Base-by-base conservation (phyloP, 2,329 filamentous ascomycete species). In the Fusarium sp. region DNA sequence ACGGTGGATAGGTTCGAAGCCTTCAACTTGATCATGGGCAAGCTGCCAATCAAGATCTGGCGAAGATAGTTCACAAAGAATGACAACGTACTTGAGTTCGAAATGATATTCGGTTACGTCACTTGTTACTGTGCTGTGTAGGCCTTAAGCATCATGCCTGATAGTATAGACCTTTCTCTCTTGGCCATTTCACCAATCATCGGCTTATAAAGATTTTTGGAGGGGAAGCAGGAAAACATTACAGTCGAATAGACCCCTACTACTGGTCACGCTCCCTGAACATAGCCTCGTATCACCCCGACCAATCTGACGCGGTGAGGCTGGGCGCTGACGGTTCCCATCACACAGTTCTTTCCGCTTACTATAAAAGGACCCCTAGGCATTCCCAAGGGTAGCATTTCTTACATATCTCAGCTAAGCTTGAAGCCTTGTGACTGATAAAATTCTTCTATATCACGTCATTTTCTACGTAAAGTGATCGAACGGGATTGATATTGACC, bases 391-490 rank as follows among this genome's bases (percentile, higher is more conserved):
- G 35, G 19, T 64, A 25, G 15, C 4, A 49, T 21, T 31, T 64
- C 48, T 65, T 42, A 64, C 49, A 38, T 19, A 3, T 66, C 49
- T 66, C 48, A 66, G 37, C 60, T 66, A 63, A 66, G 60, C 60
- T 31, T 25, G 37, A 21, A 4, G 9, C 3, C 60, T 42, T 42
- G 63, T 58, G 63, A 66, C 49, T 14, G 23, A 25, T n/a, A 10
- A 27, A 42, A 16, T 16, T 14, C 2, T 3, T 11, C 5, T 0
- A 21, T 19, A 58, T 58, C 37, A 64, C 60, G 60, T 58, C 42
- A 58, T 41, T 41, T 25, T 23, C 19, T n/a, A 1, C 5, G 29
- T 39, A 2, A 1, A 12, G 16, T 3, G 7, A 3, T 3, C 7
- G 19, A 18, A 3, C 3, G 19, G 23, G 4, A 31, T 5, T 2